Evolutionary conservation across 768 basidiomycete species (phyloP).

Genomic region (Phylloporus arenicola): DNA sequence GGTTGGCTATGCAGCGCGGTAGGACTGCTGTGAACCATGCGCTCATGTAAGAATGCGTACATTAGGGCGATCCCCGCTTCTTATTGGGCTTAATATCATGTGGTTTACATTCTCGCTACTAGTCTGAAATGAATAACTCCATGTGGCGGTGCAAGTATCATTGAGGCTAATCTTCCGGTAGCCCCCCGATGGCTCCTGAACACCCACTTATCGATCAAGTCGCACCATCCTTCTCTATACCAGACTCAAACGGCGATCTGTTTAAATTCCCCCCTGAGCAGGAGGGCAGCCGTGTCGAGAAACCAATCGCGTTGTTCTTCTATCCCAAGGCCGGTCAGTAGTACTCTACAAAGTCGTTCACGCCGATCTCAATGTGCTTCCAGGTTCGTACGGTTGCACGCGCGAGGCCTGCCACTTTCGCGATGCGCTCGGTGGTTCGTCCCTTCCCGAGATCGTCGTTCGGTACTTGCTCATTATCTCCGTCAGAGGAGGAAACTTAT

Average conservation of each 20-base stretch:
- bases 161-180: too few species aligned
- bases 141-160: background rate
- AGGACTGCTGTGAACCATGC: conserved; percentile 6
- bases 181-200: conserved; percentile 37
- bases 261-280: conserved; percentile 58
- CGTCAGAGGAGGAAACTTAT: conserved; percentile 59
- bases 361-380: background rate
- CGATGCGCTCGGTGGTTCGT: conserved; percentile 64
- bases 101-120: conserved; percentile 1
- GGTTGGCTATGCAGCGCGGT: conserved; percentile 10
- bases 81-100: conserved; percentile 13
- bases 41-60: conserved; percentile 11
- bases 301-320: conserved; percentile 73
- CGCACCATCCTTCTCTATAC: conserved; percentile 64
- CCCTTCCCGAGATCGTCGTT: background rate
- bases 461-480: background rate
- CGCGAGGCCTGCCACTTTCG: conserved; percentile 79
- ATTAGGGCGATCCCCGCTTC: conserved; percentile 15
- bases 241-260: conserved; percentile 54
- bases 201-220: conserved; percentile 54
- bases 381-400: conserved; percentile 74
- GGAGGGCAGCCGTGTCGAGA: conserved; percentile 30
- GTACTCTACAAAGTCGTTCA: conserved; percentile 5
- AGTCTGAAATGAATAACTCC: too few species aligned
- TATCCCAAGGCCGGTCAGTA: conserved; percentile 62